A percentile compares a stretch with the other conserved stretches of the same genome.
Evolutionary conservation across 345 rosid species (phyloP).

Genomic region (Salix suchowensis): DNA sequence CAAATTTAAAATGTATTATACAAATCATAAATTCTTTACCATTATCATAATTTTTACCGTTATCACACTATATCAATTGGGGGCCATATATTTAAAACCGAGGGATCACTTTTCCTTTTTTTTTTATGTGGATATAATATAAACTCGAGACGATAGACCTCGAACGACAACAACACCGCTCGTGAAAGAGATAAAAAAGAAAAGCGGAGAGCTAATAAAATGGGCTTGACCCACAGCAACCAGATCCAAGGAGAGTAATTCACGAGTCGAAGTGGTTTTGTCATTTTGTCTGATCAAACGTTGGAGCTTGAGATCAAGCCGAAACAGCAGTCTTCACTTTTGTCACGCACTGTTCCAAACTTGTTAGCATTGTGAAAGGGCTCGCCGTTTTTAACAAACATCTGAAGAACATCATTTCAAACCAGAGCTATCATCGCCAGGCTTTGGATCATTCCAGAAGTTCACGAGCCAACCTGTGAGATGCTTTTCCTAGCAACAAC

Average conservation of each 20-base stretch:
- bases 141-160: too few species aligned
- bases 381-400: background rate
- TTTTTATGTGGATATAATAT: too few species aligned
- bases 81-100: too few species aligned
- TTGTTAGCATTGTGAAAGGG: background rate
- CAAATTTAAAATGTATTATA: too few species aligned
- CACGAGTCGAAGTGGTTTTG: background rate
- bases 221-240: background rate
- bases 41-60: too few species aligned
- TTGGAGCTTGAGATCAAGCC: background rate
- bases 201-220: too few species aligned
- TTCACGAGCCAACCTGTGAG: constrained; percentile 14
- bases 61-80: too few species aligned
- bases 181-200: too few species aligned
- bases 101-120: too few species aligned
- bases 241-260: background rate
- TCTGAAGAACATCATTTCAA: background rate
- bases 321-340: too few species aligned
- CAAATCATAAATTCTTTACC: too few species aligned
- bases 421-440: background rate
- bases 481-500: background rate
- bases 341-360: background rate
- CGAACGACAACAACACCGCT: too few species aligned
- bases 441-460: constrained; percentile 11
- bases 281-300: background rate